Base-by-base conservation (phyloP, 768 basidiomycete species). In the Suillus brevipes region DNA sequence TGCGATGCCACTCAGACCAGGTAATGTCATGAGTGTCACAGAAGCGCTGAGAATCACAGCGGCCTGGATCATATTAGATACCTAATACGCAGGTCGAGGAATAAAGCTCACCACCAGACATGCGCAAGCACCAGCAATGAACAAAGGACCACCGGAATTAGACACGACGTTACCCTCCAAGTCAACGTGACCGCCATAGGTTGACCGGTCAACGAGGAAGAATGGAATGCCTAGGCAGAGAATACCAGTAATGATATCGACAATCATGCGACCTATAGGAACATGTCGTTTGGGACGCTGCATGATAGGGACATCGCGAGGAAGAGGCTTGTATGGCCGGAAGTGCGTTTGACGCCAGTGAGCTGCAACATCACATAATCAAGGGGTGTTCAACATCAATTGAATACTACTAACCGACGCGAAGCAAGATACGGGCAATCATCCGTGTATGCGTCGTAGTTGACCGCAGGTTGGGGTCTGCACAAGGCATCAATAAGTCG, bases 151-250 rank as follows among this genome's bases (percentile, higher is more conserved):
- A 4, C 83, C 80, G 55, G 72, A 78, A 36, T 81, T 76, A 53
- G 76, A 42, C 79, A 66, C 20, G 60, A 86, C 86, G 61, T 85
- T 83, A 7, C 67, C 65, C 73, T 91, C 91, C 59, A 87, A 83
- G 72, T 91, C 90, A 38, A 82, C 70, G 23, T 84, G 74, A 53
- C 82, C 82, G 65, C 79, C 75, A 50, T 81, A 77, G 12, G 70
- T 72, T 43, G 82, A 71, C 60, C 87, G 84, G 60, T 85, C 83
- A 67, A 85, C 75, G 78, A 92, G 91, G 64, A 94, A 75, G 75
- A 89, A 92, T 1, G 92, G 92, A 58, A 94, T 87, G 3, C 92
- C 92, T 12, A 94, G 82, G 71, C 90, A 91, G 28, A 94, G 67
- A 67, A 84, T 78, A 0, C 87, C 85, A 63, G 89, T 74, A 50